Evolutionary conservation across 306 rosid genomes (phyloP), one percentile per base, ranked within the genome.

Genomic region (Cicer bijugum): DNA sequence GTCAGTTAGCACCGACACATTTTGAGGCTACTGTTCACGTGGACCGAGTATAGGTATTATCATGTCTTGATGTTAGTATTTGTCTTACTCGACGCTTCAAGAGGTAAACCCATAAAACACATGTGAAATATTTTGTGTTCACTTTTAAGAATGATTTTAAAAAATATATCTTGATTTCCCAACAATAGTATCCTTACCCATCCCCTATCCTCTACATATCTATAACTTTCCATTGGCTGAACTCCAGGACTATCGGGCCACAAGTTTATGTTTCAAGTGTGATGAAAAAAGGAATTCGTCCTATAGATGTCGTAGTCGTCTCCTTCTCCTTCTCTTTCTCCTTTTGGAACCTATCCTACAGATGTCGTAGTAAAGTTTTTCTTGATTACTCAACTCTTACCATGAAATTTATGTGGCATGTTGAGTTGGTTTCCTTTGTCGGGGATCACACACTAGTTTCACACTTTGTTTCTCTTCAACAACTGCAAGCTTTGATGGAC

Each of bases 351-450:
- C n/a, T n/a, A n/a, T n/a, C 16, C 53, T 4, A 1, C 2, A 12
- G 2, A 47, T 28, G 4, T 47, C 8, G 7, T 12, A 19, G 57
- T 7, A 51, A 51, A 4, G 57, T 51, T 0, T 51, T 23, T 0
- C 57, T 15, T 15, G 57, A 51, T 1, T 51, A 51, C 10, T 51
- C 11, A 1, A 10, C 57, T 1, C 57, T 51, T 2, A 15, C 57
- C 23, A 51, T 51, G 57, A 19, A 51, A 15, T 51, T 51, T 15
- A 0, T 14, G 2, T 51, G 57, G 57, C 0, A 51, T 15, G 23
- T 4, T 7, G 10, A 15, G 1, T 3, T 0, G 0, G 23, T 51
- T 7, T 2, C 1, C 0, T 6, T 51, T 1, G 8, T 5, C 3
- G 56, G 23, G 0, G 56, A 51, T 28, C 33, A 2, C 0, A 2